phyloP scores from a whole-genome alignment of 2,329 filamentous ascomycete genomes.

The Microcera coccophila region DNA sequence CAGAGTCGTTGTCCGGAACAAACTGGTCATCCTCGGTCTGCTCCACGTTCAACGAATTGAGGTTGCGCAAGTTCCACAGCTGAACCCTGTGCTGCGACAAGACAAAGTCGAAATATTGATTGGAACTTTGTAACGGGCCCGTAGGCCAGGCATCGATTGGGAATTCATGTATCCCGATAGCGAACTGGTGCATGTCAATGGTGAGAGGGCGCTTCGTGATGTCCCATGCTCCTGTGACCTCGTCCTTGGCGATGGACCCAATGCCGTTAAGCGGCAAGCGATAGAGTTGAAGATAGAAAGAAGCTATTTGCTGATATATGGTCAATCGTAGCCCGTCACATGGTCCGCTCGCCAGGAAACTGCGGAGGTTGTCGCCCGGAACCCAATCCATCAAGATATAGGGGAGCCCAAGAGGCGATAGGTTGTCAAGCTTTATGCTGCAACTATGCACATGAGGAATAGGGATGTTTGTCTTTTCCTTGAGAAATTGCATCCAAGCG shows the following conservation, averaged over 20 bases:
- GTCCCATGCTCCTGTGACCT: neutral
- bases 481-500: no score
- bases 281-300: constrained; percentile 1
- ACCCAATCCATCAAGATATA: no score
- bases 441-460: no score
- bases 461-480: no score
- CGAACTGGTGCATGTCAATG: constrained; percentile 1
- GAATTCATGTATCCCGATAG: neutral
- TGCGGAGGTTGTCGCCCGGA: no score
- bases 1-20: neutral
- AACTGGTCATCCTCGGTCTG: no score
- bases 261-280: neutral
- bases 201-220: constrained; percentile 2
- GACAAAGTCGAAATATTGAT: neutral
- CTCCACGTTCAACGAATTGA: no score
- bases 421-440: no score
- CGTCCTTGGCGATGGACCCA: neutral
- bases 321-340: neutral
- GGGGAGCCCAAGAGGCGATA: no score
- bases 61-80: constrained; percentile 1
- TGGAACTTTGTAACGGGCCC: neutral
- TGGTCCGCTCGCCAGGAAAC: no score
- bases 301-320: neutral
- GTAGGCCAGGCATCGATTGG: neutral
- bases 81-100: neutral